These are phyloP conservation scores for Tillandsia fasciculata DNA, from an alignment of 176 grass and related monocot genomes.

Conservation along the genomic window DNA sequence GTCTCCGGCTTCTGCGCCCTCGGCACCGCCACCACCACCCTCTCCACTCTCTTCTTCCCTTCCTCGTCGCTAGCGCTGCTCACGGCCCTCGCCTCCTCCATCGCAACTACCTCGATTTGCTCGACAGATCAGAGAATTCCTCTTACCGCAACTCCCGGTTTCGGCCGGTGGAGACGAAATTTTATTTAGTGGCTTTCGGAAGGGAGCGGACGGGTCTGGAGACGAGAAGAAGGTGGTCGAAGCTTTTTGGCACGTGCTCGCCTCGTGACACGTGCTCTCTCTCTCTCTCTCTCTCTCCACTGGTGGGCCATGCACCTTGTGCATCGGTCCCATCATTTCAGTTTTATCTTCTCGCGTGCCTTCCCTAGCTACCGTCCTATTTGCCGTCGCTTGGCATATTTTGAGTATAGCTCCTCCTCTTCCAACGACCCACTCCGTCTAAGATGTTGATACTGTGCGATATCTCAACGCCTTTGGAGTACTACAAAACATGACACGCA, in stretches of 20 bases:
- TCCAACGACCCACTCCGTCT: too few species aligned
- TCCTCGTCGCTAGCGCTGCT: constrained; percentile 47
- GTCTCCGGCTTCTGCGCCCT: constrained; percentile 43
- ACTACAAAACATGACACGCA: too few species aligned
- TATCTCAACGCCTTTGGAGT: too few species aligned
- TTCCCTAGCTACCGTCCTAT: too few species aligned
- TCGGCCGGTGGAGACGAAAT: neutral
- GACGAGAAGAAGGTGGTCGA: constrained; percentile 15
- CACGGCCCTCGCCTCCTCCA: neutral
- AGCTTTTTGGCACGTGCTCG: neutral
- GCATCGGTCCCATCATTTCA: too few species aligned
- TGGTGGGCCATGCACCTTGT: neutral
- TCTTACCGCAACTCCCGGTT: too few species aligned
- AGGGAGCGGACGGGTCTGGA: constrained; percentile 17
- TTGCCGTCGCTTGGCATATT: too few species aligned
- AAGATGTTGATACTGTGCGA: too few species aligned
- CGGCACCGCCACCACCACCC: constrained; percentile 31
- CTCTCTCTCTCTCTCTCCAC: neutral
- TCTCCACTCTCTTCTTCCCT: constrained; percentile 46
- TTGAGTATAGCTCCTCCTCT: too few species aligned
- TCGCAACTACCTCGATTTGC: neutral
- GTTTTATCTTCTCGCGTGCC: too few species aligned
- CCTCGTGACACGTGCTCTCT: neutral
- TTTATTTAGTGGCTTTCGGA: neutral
- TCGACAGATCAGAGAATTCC: too few species aligned